Evolutionary conservation across 805 yeast species (phyloP).

Genomic region (Maudiozyma turicensis): DNA sequence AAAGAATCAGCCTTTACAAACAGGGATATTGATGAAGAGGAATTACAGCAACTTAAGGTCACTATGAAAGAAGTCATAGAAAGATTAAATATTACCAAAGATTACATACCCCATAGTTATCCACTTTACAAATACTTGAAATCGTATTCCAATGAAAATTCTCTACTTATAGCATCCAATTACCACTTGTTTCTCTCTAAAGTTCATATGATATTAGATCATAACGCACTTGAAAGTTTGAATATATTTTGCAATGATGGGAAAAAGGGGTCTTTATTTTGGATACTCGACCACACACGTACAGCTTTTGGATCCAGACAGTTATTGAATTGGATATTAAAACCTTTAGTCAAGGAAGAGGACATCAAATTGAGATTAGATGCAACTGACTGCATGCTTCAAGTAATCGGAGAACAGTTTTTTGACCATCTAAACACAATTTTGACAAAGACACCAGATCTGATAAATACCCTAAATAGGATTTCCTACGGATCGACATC

Average conservation of each 20-base stretch:
- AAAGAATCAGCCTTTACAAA: not conserved
- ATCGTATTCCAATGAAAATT: constrained; percentile 52
- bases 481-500: constrained; percentile 51
- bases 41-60: not conserved
- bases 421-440: constrained; percentile 30
- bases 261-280: constrained; percentile 59
- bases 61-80: not conserved
- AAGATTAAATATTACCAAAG: not conserved
- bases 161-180: constrained; percentile 45
- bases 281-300: constrained; percentile 73
- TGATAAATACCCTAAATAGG: constrained; percentile 47
- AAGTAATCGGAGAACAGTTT: constrained; percentile 31
- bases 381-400: constrained; percentile 44
- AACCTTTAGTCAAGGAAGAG: constrained; percentile 51
- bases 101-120: constrained; percentile 17
- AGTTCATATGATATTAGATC: constrained; percentile 45
- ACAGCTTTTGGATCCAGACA: constrained; percentile 68
- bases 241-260: constrained; percentile 64
- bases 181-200: constrained; percentile 37
- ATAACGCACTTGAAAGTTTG: constrained; percentile 56
- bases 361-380: constrained; percentile 51
- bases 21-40: not conserved
- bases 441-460: constrained; percentile 39
- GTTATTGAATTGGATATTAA: constrained; percentile 61
- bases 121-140: constrained; percentile 42